Evolutionary conservation across 768 basidiomycete genomes (phyloP), one percentile per base, ranked within the genome.

Genomic region (Tylopilus subfusipes): DNA sequence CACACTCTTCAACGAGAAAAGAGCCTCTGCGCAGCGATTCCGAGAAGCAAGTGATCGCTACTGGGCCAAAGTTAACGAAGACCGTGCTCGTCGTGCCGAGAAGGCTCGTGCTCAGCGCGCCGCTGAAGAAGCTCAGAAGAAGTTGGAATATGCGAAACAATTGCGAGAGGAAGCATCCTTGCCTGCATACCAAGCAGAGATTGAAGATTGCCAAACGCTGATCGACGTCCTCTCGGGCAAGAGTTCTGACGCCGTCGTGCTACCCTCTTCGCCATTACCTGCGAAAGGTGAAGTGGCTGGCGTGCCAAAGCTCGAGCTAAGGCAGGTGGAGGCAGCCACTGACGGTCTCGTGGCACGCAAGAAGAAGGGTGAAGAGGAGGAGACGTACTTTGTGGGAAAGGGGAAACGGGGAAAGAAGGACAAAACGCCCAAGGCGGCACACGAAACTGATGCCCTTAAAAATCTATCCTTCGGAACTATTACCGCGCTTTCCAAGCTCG

Each of bases 191-290:
- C 90, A 92, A 65, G 79, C 84, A 50, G 84, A 98, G 69, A 93
- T 99, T 63, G 93, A 98, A 75, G 97, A 98, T 69, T 98, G 94
- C 75, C 88, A 91, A 66, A 96, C 89, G 4, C 83, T 97, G 60
- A 86, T 96, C 67, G 88, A 93, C 70, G 84, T 78, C 66, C 84
- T 97, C 73, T 84, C 81, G 18, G 88, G 88, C 22, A 89, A 86
- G 71, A 72, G 73, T 42, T 74, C 74, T 38, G 79, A 76, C 14
- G 72, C 74, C 36, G 72, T 73, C 31, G 70, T 74, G 13, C 69
- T 76, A 58, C 75, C 80, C 53, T 73, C 77, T n/a, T 66, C 72
- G 29, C 69, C 78, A 38, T 52, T 70, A 30, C 57, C 70, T 10
- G 76, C 75, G 60, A 71, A 74, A 49, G 75, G 59, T 13, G 70